phyloP scores from a whole-genome alignment of 108 stramenopile genomes.

The Cyclotella baltica region DNA sequence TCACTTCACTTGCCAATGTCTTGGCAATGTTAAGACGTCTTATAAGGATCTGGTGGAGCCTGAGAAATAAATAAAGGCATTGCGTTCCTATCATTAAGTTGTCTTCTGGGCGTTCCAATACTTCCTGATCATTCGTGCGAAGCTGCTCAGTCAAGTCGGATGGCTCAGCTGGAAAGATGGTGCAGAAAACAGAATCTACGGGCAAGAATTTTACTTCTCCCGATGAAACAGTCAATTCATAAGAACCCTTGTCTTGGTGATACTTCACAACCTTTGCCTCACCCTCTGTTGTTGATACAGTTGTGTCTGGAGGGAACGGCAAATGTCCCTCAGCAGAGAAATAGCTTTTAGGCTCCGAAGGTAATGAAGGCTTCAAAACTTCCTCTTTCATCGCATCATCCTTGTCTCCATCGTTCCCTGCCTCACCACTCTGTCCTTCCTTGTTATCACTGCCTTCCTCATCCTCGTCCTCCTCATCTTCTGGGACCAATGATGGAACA shows the following conservation, averaged over 20 bases:
- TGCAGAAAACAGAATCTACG: conserved; percentile 75
- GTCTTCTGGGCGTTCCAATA: conserved; percentile 67
- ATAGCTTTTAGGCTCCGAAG: conserved; percentile 18
- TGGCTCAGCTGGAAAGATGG: conserved; percentile 71
- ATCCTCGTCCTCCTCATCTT: conserved; percentile 41
- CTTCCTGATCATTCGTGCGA: conserved; percentile 65
- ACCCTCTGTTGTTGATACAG: conserved; percentile 78
- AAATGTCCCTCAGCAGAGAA: conserved; percentile 59
- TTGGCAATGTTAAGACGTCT: conserved; percentile 81
- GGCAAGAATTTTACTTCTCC: conserved; percentile 64
- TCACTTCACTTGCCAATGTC: conserved; percentile 65
- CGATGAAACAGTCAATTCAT: conserved; percentile 62
- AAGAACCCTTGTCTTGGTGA: conserved; percentile 55
- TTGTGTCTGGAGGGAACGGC: conserved; percentile 74
- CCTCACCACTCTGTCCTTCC: conserved; percentile 57
- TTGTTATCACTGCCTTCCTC: conserved; percentile 56
- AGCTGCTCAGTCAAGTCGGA: conserved; percentile 75
- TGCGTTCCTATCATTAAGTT: conserved; percentile 86
- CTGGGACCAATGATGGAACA: conserved; percentile 32
- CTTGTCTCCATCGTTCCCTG: conserved; percentile 30
- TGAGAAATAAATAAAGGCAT: conserved; percentile 87
- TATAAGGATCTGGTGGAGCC: conserved; percentile 85
- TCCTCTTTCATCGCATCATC: conserved; percentile 25
- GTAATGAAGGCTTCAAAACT: conserved; percentile 16
- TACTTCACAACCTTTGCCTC: conserved; percentile 70